phyloP scores from a whole-genome alignment of 495 filamentous ascomycete species.

The Aspergillus bridgeri region DNA sequence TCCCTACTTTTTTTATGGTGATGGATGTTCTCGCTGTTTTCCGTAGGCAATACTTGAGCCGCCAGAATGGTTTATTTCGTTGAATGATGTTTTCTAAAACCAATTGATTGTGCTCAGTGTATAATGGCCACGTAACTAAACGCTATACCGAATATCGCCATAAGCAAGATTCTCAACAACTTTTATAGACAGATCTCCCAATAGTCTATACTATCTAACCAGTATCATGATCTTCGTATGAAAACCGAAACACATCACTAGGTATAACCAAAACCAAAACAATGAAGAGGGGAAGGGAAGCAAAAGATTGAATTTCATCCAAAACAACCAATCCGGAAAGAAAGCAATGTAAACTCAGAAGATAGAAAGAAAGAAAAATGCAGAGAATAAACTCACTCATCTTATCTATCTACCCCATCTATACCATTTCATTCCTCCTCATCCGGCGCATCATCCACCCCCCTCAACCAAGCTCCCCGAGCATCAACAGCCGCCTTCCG shows the following conservation, averaged over 20 bases:
- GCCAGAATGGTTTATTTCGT: background rate
- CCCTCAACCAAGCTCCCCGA: conserved; percentile 58
- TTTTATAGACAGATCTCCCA: background rate
- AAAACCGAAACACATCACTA: background rate
- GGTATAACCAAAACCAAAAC: background rate
- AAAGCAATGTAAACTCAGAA: background rate
- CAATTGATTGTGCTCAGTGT: background rate
- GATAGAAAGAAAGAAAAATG: conserved; percentile 7
- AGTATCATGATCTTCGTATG: background rate
- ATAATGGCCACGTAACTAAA: background rate
- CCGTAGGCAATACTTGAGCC: background rate
- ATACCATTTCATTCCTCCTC: conserved; percentile 47
- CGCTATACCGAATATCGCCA: background rate
- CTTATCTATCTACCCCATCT: background rate
- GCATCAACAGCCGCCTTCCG: conserved; percentile 68
- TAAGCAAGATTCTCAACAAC: background rate
- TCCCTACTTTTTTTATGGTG: too few species aligned
- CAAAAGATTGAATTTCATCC: too few species aligned
- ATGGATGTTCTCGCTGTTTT: background rate
- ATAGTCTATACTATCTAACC: background rate
- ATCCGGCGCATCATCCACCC: conserved; percentile 58
- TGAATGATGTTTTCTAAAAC: background rate
- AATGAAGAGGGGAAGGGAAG: background rate
- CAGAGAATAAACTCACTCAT: background rate
- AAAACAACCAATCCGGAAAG: background rate